These are phyloP conservation scores for Leptoxyphium fumago DNA, from an alignment of 2,329 filamentous ascomycete genomes.

Conservation along the genomic window DNA sequence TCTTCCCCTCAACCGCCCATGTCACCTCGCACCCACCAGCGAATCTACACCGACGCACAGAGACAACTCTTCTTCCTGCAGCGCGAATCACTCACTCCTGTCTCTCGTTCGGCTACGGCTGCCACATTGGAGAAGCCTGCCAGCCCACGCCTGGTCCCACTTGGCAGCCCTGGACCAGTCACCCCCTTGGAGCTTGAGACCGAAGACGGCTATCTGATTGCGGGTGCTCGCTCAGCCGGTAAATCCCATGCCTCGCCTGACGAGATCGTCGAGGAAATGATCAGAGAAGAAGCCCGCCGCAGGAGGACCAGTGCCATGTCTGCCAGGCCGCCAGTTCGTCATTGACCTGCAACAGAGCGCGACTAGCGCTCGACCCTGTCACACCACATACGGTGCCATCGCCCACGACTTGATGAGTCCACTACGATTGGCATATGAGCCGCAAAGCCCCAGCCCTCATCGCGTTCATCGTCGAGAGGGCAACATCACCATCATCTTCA, in stretches of 20 bases:
- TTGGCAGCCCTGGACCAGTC: slow-evolving; percentile 36
- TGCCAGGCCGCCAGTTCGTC: neutral
- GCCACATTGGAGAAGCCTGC: slow-evolving; percentile 22
- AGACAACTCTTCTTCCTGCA: slow-evolving; percentile 35
- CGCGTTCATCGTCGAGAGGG: no score
- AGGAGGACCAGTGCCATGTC: neutral
- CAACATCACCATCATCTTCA: no score
- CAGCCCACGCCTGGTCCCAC: slow-evolving; percentile 33
- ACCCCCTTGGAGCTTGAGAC: slow-evolving; percentile 38
- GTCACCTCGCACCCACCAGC: slow-evolving; percentile 28
- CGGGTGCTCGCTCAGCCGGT: slow-evolving; percentile 21
- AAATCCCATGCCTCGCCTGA: slow-evolving; percentile 10
- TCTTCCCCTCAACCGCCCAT: slow-evolving; percentile 28
- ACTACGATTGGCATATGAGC: no score
- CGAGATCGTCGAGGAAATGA: slow-evolving; percentile 34
- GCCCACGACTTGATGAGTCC: no score
- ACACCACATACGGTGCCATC: no score
- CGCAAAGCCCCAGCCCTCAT: no score
- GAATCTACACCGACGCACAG: slow-evolving; percentile 34
- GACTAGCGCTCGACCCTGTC: no score
- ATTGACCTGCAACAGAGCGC: no score
- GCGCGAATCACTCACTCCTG: slow-evolving; percentile 23
- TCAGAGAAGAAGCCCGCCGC: slow-evolving; percentile 28
- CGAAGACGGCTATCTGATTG: slow-evolving; percentile 30
- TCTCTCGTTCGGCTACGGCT: slow-evolving; percentile 9